A percentile compares a stretch with the other conserved stretches of the same genome.
phyloP scores from a whole-genome alignment of 768 basidiomycete genomes.

The Clitopilus passeckerianus region DNA sequence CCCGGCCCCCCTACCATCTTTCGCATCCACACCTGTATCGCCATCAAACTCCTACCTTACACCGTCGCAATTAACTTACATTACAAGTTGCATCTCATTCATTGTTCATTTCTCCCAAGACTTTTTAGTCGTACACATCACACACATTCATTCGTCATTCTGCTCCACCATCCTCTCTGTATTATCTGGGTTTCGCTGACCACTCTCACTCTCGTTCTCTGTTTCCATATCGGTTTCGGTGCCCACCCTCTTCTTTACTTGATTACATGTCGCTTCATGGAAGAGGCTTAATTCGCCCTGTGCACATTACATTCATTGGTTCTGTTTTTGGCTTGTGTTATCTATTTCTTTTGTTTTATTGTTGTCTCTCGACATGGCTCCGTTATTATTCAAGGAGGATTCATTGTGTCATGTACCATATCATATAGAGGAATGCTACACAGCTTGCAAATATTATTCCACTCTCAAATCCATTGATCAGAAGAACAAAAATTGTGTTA shows the following conservation, averaged over 20 bases:
- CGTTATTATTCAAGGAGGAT: conserved; percentile 28
- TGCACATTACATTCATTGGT: conserved; percentile 12
- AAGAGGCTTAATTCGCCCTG: background rate
- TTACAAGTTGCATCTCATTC: conserved; percentile 2
- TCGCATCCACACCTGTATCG: background rate
- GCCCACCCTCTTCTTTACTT: background rate
- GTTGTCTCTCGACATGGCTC: conserved; percentile 25
- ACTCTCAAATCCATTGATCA: background rate
- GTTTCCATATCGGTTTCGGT: conserved; percentile 5
- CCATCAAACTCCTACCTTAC: conserved; percentile 4
- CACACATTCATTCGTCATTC: conserved; percentile 3
- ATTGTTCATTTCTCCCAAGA: background rate
- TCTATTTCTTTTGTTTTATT: conserved; percentile 9
- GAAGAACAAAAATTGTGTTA: too few species aligned
- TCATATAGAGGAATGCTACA: conserved; percentile 35
- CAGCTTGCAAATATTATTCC: conserved; percentile 18
- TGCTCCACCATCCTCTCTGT: conserved; percentile 3
- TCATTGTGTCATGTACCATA: conserved; percentile 32
- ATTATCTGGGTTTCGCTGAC: conserved; percentile 3
- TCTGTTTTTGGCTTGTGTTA: conserved; percentile 20
- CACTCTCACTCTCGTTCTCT: conserved; percentile 9
- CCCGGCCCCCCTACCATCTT: background rate
- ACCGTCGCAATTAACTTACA: background rate
- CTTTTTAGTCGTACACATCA: background rate
- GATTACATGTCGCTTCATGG: background rate